A percentile compares a stretch with the other conserved stretches of the same genome.
These are phyloP conservation scores for Heterobasidion annosum DNA, from an alignment of 1,284 basidiomycete species.

Conservation along the genomic window DNA sequence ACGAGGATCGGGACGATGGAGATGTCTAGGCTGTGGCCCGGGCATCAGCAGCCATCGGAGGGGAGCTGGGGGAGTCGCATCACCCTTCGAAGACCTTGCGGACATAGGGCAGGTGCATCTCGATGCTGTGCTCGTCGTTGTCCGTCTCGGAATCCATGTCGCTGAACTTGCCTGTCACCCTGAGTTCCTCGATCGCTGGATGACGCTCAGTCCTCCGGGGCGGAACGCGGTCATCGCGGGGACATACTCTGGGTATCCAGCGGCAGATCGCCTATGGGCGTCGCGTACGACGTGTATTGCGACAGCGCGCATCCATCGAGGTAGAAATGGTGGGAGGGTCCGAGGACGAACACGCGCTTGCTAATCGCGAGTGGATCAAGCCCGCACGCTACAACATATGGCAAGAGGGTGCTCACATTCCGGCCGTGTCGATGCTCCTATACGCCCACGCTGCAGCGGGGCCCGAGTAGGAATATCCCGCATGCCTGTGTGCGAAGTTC, in stretches of 20 bases:
- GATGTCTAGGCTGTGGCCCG: constrained; percentile 51
- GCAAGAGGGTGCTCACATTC: constrained; percentile 50
- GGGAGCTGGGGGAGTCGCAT: background rate
- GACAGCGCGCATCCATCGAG: constrained; percentile 85
- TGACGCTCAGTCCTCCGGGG: background rate
- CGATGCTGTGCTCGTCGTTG: constrained; percentile 94
- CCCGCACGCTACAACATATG: constrained; percentile 7
- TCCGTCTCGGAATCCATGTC: constrained; percentile 66
- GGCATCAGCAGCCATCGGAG: background rate
- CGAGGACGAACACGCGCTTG: constrained; percentile 88
- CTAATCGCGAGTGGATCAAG: constrained; percentile 29
- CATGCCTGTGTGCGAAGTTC: constrained; percentile 55
- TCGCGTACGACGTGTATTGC: constrained; percentile 67
- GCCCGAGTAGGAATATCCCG: constrained; percentile 94
- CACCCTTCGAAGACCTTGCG: constrained; percentile 81
- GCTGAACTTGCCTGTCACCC: constrained; percentile 61
- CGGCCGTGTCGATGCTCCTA: constrained; percentile 71
- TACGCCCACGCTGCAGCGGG: constrained; percentile 95
- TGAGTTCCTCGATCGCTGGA: constrained; percentile 64
- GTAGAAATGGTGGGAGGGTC: constrained; percentile 92
- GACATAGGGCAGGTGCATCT: constrained; percentile 96
- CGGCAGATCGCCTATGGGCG: constrained; percentile 79
- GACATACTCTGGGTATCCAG: constrained; percentile 67
- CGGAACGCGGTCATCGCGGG: background rate
- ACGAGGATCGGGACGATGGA: constrained; percentile 88